These are phyloP conservation scores for Grigorovia jiainica DNA, from an alignment of 805 yeast species.

Conservation along the genomic window DNA sequence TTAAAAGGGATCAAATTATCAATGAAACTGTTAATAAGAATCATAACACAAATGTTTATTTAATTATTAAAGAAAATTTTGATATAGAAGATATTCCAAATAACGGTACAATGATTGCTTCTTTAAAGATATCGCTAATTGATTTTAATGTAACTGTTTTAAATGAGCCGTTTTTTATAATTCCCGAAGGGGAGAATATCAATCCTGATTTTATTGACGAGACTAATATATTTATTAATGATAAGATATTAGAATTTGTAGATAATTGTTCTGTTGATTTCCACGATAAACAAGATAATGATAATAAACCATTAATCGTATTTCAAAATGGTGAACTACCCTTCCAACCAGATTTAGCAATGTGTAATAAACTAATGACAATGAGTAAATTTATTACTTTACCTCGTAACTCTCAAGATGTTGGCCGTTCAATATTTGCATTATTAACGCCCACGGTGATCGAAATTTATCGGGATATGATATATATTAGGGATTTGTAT, in stretches of 20 bases:
- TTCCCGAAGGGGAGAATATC: too few relatives aligned
- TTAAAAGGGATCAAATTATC: neutral
- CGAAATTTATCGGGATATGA: neutral
- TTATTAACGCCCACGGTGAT: slow-evolving; percentile 5
- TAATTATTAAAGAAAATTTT: too few relatives aligned
- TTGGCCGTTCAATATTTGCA: slow-evolving; percentile 7
- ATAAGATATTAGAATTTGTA: too few relatives aligned
- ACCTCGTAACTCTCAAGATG: slow-evolving; percentile 17
- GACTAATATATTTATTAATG: too few relatives aligned
- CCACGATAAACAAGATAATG: too few relatives aligned
- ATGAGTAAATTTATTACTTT: slow-evolving; percentile 12
- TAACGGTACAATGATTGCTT: too few relatives aligned
- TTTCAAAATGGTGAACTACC: slow-evolving; percentile 17
- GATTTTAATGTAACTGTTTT: too few relatives aligned
- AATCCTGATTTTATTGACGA: too few relatives aligned
- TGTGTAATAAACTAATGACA: slow-evolving; percentile 7
- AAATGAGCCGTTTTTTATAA: too few relatives aligned
- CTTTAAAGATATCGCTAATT: too few relatives aligned
- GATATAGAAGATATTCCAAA: too few relatives aligned
- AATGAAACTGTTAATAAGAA: neutral
- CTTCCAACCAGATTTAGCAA: slow-evolving; percentile 14
- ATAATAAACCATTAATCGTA: slow-evolving; percentile 13
- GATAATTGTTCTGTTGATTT: too few relatives aligned
- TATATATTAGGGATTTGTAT: neutral
- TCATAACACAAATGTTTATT: neutral